phyloP scores from a whole-genome alignment of 129 eudicot genomes.

The Helianthus tuberosus region DNA sequence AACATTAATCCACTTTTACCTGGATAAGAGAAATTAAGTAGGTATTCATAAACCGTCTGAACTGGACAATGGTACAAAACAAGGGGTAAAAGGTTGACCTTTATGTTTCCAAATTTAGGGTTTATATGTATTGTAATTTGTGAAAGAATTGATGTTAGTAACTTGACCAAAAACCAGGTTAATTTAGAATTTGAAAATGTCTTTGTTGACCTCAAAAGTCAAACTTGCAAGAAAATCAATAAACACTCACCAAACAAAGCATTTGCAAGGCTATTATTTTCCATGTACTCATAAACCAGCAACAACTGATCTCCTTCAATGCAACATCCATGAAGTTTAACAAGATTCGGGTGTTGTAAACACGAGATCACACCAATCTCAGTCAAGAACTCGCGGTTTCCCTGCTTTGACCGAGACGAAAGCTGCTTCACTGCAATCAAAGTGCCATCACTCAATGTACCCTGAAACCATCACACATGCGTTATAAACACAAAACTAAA shows the following conservation, averaged over 20 bases:
- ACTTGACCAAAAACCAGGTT: no score
- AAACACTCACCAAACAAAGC: constrained; percentile 60
- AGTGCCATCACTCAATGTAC: constrained; percentile 59
- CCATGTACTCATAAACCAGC: constrained; percentile 76
- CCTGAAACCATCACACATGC: constrained; percentile 43
- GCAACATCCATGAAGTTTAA: constrained; percentile 86
- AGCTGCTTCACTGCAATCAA: constrained; percentile 77
- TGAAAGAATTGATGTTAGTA: neutral
- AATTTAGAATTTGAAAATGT: neutral
- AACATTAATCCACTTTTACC: no score
- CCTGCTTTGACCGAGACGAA: constrained; percentile 72
- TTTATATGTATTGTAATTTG: no score
- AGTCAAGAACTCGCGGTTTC: constrained; percentile 77
- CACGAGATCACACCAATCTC: constrained; percentile 86
- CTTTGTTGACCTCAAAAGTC: neutral
- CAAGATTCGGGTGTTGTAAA: constrained; percentile 82
- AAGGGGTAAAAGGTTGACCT: no score
- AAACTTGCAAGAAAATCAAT: neutral
- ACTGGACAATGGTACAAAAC: no score
- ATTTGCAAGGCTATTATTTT: constrained; percentile 80
- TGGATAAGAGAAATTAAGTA: no score
- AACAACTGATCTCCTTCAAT: constrained; percentile 74
- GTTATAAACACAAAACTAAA: constrained; percentile 5
- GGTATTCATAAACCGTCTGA: no score
- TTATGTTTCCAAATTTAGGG: no score